These are phyloP conservation scores for Polyporus tsugae DNA, from an alignment of 1,284 basidiomycete genomes.

Conservation along the genomic window DNA sequence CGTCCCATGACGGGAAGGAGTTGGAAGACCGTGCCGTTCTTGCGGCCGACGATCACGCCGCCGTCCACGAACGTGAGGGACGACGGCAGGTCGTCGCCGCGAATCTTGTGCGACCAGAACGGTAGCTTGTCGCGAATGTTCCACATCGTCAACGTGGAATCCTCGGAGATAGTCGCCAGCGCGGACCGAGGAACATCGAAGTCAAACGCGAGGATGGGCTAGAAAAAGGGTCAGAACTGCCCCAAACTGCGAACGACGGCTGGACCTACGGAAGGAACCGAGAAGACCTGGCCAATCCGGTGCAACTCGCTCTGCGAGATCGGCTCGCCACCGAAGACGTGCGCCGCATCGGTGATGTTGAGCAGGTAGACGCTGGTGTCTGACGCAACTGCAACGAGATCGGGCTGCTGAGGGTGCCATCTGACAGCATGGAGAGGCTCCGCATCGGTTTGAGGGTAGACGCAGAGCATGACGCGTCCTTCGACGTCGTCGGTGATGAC, in stretches of 20 bases:
- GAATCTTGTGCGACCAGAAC: slow-evolving; percentile 76
- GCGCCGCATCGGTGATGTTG: slow-evolving; percentile 68
- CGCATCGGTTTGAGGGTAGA: slow-evolving; percentile 62
- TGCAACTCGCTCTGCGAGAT: slow-evolving; percentile 70
- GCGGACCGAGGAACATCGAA: slow-evolving; percentile 79
- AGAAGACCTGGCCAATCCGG: slow-evolving; percentile 71
- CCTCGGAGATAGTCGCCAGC: slow-evolving; percentile 79
- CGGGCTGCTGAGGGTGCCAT: slow-evolving; percentile 81
- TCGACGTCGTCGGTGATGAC: slow-evolving; percentile 83
- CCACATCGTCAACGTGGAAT: slow-evolving; percentile 82
- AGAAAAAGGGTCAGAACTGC: slow-evolving; percentile 21
- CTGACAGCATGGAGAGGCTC: slow-evolving; percentile 80
- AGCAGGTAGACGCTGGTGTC: slow-evolving; percentile 76
- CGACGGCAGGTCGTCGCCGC: slow-evolving; percentile 79
- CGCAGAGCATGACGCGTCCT: slow-evolving; percentile 76
- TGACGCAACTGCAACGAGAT: slow-evolving; percentile 81
- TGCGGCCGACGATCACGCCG: slow-evolving; percentile 80
- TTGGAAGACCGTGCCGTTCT: slow-evolving; percentile 82
- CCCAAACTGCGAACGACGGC: background rate
- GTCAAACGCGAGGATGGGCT: slow-evolving; percentile 83
- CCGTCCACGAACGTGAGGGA: slow-evolving; percentile 83
- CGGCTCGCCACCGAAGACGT: slow-evolving; percentile 66
- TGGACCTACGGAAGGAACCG: slow-evolving; percentile 69
- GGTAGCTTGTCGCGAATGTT: slow-evolving; percentile 76
- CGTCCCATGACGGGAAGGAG: slow-evolving; percentile 75